phyloP scores from a whole-genome alignment of 441 rosid species.

The Syzygium malaccense region DNA sequence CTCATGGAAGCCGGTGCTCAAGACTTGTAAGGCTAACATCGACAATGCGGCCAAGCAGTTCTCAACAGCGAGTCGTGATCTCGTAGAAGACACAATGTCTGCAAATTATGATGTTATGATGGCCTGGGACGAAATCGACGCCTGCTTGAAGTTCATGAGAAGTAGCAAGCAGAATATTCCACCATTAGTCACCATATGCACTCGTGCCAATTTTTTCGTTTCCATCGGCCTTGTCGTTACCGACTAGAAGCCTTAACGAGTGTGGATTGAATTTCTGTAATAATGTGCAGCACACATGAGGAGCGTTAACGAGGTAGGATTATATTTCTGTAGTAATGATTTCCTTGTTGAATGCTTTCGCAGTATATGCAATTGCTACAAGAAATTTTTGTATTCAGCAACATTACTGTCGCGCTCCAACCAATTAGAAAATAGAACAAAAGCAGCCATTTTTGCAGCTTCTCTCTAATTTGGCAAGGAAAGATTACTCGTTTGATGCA shows the following conservation, averaged over 20 bases:
- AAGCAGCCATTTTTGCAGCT: background rate
- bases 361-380: background rate
- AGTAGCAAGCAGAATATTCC: background rate
- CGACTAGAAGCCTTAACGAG: background rate
- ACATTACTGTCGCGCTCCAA: background rate
- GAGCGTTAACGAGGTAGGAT: background rate
- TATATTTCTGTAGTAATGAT: background rate
- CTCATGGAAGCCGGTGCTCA: too few relatives aligned
- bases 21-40: too few relatives aligned
- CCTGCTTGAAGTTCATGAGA: background rate
- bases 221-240: background rate
- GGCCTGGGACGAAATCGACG: background rate
- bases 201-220: background rate
- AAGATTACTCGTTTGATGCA: background rate
- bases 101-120: conserved; percentile 17
- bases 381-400: background rate
- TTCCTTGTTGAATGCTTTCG: background rate
- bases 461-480: background rate
- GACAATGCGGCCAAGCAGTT: background rate
- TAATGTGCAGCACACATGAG: background rate
- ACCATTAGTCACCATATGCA: background rate
- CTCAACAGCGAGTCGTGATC: background rate
- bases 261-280: background rate
- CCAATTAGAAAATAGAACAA: too few relatives aligned
- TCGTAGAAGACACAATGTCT: conserved; percentile 3